phyloP scores from a whole-genome alignment of 2,329 filamentous ascomycete genomes.

The Leptographium radiaticola region DNA sequence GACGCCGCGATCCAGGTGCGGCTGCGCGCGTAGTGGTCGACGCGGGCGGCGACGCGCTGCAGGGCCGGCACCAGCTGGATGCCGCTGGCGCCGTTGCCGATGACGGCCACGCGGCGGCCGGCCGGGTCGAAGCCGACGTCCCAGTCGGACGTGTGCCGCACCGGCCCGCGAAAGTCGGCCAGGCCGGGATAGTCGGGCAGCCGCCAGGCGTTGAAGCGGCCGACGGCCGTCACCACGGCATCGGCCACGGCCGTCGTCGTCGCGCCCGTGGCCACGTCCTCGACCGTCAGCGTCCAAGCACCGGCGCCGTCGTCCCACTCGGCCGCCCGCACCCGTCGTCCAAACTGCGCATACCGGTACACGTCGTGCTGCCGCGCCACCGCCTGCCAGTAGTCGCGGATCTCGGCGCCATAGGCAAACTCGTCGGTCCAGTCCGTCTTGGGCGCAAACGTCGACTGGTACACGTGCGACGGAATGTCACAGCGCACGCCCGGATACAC shows the following conservation, averaged over 20 bases:
- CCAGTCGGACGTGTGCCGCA: slow-evolving; percentile 45
- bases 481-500: slow-evolving; percentile 28
- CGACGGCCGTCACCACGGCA: slow-evolving; percentile 49
- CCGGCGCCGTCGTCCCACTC: slow-evolving; percentile 38
- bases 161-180: slow-evolving; percentile 33
- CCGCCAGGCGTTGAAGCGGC: slow-evolving; percentile 41
- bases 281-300: slow-evolving; percentile 42
- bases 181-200: slow-evolving; percentile 40
- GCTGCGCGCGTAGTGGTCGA: slow-evolving; percentile 53
- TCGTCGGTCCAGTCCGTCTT: slow-evolving; percentile 58
- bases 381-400: slow-evolving; percentile 51
- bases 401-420: slow-evolving; percentile 55
- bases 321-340: slow-evolving; percentile 40
- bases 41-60: slow-evolving; percentile 30
- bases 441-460: slow-evolving; percentile 54
- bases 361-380: slow-evolving; percentile 52
- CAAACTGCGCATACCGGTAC: slow-evolving; percentile 42
- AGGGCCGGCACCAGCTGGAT: slow-evolving; percentile 36
- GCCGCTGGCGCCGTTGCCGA: slow-evolving; percentile 42
- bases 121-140: slow-evolving; percentile 32
- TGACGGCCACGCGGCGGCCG: slow-evolving; percentile 35
- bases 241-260: slow-evolving; percentile 33
- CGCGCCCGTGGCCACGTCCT: slow-evolving; percentile 24
- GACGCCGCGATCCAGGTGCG: slow-evolving; percentile 55
- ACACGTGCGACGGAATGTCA: slow-evolving; percentile 57